A percentile compares a stretch with the other conserved stretches of the same genome.
phyloP scores from a whole-genome alignment of 306 rosid genomes.

The Alnus rubra region DNA sequence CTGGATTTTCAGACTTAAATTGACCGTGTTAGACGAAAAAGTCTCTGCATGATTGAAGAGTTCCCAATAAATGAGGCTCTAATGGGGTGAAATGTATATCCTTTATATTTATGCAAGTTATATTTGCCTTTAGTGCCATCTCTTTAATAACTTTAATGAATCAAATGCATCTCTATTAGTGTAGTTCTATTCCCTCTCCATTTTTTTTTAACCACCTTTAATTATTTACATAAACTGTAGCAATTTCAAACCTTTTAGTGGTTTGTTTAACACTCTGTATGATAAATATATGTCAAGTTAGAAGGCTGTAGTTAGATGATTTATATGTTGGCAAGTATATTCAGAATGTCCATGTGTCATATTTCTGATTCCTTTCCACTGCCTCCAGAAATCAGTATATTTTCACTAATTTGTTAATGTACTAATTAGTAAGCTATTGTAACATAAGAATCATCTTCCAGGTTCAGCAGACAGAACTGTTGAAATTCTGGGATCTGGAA shows the following conservation, averaged over 20 bases:
- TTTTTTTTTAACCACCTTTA: background rate
- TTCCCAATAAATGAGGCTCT: background rate
- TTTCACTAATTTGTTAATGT: background rate
- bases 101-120: constrained; percentile 3
- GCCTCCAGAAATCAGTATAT: constrained; percentile 16
- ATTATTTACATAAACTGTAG: background rate
- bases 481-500: constrained; percentile 99
- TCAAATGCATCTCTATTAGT: too few species aligned
- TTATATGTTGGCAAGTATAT: background rate
- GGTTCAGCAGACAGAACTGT: constrained; percentile 97
- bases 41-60: constrained; percentile 11
- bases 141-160: background rate
- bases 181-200: background rate
- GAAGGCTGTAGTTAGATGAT: background rate
- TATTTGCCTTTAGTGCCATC: background rate
- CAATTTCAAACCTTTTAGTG: background rate
- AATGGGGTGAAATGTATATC: background rate
- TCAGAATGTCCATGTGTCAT: background rate
- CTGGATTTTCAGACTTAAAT: background rate
- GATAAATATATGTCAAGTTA: background rate
- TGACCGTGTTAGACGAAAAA: background rate
- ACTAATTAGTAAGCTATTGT: constrained; percentile 14
- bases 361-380: background rate
- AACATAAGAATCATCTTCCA: constrained; percentile 39
- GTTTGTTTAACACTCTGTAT: constrained; percentile 4